Base-by-base conservation (phyloP, 495 filamentous ascomycete genomes). In the Lindgomyces ingoldianus region DNA sequence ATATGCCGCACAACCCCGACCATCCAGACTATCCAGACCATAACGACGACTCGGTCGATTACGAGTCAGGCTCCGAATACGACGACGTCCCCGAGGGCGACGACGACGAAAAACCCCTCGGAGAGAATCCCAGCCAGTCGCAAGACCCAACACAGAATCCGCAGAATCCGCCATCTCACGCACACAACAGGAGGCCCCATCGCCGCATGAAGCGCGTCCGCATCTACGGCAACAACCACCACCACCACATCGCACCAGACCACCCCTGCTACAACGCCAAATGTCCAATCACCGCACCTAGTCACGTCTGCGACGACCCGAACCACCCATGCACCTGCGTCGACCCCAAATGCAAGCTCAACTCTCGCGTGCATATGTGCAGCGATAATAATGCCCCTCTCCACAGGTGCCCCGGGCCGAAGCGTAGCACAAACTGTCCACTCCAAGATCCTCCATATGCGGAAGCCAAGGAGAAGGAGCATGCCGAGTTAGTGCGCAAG, bases 311-410 rank as follows among this genome's bases (percentile, higher is more conserved):
- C 36, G 24, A 57, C 33, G 39, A 57, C 53, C 14, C 39, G n/a
- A 44, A 42, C 39, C 30, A 57, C 33, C 53, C 39, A 57, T 57
- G 53, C 33, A 57, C 53, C 26, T 57, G 53, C 21, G 39, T 57
- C 3, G 53, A 57, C 33, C 53, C 53, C 3, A 57, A 57, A 25
- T 57, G 53, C 39, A 57, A 57, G 21, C 53, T 57, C 6, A 57
- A 57, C 33, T 57, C 53, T 14, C 39, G 39, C 16, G 1, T 41
- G 36, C 53, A 42, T 24, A 42, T 19, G 12, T 57, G 53, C 53
- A 44, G 33, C 11, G 16, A 22, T 11, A 22, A 57, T 8, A 18
- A 44, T 1, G 53, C 53, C 9, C 30, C 29, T 9, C 29, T 33
- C 4, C 39, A 57, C n/a, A 57, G 19, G 22, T 57, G 53, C 21